Evolutionary conservation across 495 filamentous ascomycete genomes (phyloP), one percentile per base, ranked within the genome.

Genomic region (Articulospora tetracladia): DNA sequence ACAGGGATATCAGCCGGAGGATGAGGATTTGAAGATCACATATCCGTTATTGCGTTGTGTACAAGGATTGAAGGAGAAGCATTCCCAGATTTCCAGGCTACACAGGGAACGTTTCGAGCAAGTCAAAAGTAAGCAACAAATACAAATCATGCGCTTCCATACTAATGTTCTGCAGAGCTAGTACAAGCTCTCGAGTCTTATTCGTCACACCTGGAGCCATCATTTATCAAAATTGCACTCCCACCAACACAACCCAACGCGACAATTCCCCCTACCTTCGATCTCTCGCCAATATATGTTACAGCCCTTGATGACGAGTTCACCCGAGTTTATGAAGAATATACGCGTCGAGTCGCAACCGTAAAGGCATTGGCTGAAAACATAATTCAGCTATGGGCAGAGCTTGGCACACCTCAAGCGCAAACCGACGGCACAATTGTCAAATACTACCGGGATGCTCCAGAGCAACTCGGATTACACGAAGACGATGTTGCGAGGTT

Each of bases 101-200:
- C 93, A 98, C 73, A 81, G 83, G 27, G 91, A 97, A 73, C 85
- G 93, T 54, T 97, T 90, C 62, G 92, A 97, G 66, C 90, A 97
- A 73, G 90, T 97, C 54, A 93, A 90, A 74, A 96, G 93, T 97
- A 76, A 70, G 87, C 72, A 58, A 1, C n/a, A 44, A 28, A 53
- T 49, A 47, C 27, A 22, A 30, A 32, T 30, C 15, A 13, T 24
- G 13, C 59, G 47, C 7, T 36, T 20, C n/a, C 20, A 23, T 61
- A 23, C 59, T 65, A 39, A 65, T 39, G 28, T 32, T 55, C 3
- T 36, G 22, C 66, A 97, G 93, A 96, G 79, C 85, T 99, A 59
- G 91, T 91, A 11, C 85, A 93, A 71, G 93, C 92, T 1, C 86
- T 99, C 15, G 87, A 97, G 69, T 96, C 92, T 41, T 98, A 97